Percentiles rank a stretch among this genome's conserved stretches.
Evolutionary conservation across 371 early-diverging fungal genomes (phyloP).

Genomic region (Thermomucor indicae-seudaticae): DNA sequence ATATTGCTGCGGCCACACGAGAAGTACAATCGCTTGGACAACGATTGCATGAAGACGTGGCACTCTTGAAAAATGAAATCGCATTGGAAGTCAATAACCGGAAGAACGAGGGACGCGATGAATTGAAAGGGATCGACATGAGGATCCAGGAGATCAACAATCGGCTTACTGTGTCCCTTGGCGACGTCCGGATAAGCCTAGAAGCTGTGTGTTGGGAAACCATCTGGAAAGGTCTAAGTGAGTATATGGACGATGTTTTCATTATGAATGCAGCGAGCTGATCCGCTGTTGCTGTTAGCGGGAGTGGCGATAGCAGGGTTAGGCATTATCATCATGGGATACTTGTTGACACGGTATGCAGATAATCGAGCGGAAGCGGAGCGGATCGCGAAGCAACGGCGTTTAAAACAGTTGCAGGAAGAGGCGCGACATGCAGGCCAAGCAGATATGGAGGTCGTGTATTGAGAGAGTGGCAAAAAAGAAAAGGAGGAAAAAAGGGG

Average conservation of each 20-base stretch:
- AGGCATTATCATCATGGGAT: slow-evolving; percentile 35
- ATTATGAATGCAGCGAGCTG: background rate
- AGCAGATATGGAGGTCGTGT: slow-evolving; percentile 45
- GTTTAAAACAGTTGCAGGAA: slow-evolving; percentile 31
- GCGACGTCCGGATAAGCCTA: slow-evolving; percentile 82
- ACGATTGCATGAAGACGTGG: slow-evolving; percentile 69
- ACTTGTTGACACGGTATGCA: slow-evolving; percentile 31
- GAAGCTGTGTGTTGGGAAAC: slow-evolving; percentile 86
- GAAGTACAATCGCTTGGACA: slow-evolving; percentile 79
- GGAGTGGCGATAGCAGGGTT: slow-evolving; percentile 38
- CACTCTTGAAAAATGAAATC: slow-evolving; percentile 79
- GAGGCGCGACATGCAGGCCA: slow-evolving; percentile 38
- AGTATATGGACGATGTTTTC: slow-evolving; percentile 2
- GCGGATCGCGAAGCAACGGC: slow-evolving; percentile 26
- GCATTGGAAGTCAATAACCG: slow-evolving; percentile 88
- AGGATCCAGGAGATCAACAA: slow-evolving; percentile 83
- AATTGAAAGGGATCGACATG: slow-evolving; percentile 78
- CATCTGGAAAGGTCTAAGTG: slow-evolving; percentile 68
- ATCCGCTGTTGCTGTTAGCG: slow-evolving; percentile 11
- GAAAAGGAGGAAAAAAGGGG: too few species aligned
- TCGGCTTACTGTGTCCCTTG: slow-evolving; percentile 73
- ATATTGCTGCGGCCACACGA: slow-evolving; percentile 67
- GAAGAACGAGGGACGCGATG: slow-evolving; percentile 80
- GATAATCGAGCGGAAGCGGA: slow-evolving; percentile 24
- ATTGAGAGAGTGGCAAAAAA: too few species aligned